Evolutionary conservation across 2,329 filamentous ascomycete genomes (phyloP).

Genomic region (Phyllosticta capitalensis): DNA sequence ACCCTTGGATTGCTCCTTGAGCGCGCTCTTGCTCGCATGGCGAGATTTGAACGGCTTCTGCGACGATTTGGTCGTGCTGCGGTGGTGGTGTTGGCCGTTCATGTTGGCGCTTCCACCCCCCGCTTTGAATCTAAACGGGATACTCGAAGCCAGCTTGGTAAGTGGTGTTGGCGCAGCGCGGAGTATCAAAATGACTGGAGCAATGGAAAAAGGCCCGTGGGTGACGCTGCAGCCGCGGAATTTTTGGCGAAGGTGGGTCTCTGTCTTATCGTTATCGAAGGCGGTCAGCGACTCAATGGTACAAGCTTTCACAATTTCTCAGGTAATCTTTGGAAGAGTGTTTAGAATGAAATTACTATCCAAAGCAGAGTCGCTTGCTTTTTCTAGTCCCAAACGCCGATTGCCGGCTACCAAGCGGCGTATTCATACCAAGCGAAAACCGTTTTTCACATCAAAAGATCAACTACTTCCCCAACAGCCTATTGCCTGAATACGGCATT

Average conservation of each 20-base stretch:
- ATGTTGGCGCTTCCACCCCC: conserved; percentile 49
- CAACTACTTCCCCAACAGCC: background rate
- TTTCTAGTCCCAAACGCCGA: background rate
- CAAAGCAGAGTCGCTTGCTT: background rate
- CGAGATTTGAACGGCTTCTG: conserved; percentile 91
- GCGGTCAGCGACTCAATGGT: background rate
- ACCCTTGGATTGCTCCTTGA: conserved; percentile 84
- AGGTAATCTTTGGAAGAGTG: background rate
- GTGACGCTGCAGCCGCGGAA: background rate
- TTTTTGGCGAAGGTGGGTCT: conserved; percentile 9
- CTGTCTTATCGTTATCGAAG: conserved; percentile 4
- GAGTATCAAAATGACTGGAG: background rate
- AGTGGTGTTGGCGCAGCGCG: background rate
- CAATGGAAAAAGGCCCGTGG: background rate
- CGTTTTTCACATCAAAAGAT: background rate
- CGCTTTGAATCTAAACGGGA: conserved; percentile 80
- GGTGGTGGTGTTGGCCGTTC: conserved; percentile 67
- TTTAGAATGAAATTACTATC: background rate
- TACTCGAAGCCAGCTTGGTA: conserved; percentile 9
- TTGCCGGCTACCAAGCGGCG: background rate
- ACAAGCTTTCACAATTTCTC: background rate
- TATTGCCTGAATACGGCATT: conserved; percentile 38
- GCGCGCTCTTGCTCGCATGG: conserved; percentile 76
- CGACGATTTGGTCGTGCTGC: conserved; percentile 78
- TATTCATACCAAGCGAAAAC: background rate